These are phyloP conservation scores for Colletotrichum sp. DNA, from an alignment of 2,329 filamentous ascomycete genomes.

Conservation along the genomic window DNA sequence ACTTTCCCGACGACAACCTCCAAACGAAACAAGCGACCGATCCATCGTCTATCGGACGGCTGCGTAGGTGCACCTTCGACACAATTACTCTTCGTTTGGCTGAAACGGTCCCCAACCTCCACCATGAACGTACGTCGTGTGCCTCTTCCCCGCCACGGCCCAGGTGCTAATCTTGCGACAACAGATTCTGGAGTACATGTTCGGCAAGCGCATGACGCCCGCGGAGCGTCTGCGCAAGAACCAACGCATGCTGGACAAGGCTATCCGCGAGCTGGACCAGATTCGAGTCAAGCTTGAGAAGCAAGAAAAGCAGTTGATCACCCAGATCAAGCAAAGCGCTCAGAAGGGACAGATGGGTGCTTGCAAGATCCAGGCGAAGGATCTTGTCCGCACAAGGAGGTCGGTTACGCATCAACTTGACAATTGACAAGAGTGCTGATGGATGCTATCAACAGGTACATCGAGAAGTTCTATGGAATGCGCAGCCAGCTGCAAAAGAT, in stretches of 20 bases:
- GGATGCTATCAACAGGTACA: constrained; percentile 64
- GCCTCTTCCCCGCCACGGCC: constrained; percentile 5
- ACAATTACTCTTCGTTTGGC: not conserved
- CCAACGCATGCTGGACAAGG: constrained; percentile 95
- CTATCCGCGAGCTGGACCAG: constrained; percentile 93
- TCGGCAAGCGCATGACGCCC: constrained; percentile 98
- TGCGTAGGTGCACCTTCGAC: not conserved
- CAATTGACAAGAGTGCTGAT: not conserved
- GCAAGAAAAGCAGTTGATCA: constrained; percentile 95
- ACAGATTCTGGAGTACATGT: constrained; percentile 97
- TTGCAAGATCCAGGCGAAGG: constrained; percentile 97
- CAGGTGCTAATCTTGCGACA: constrained; percentile 19
- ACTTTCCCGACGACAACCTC: constrained; percentile 9
- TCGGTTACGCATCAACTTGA: constrained; percentile 35
- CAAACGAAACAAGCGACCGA: not conserved
- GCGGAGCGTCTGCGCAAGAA: constrained; percentile 91
- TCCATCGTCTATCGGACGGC: not conserved
- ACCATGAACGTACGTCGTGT: constrained; percentile 62
- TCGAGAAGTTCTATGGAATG: constrained; percentile 99
- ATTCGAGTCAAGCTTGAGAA: constrained; percentile 96
- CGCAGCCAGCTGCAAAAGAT: constrained; percentile 96
- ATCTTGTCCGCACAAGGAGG: constrained; percentile 89
- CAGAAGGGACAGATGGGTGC: constrained; percentile 99
- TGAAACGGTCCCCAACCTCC: constrained; percentile 1
- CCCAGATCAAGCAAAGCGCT: constrained; percentile 97